Base-by-base conservation (phyloP, 805 yeast species). In the Candida hungchunana region DNA sequence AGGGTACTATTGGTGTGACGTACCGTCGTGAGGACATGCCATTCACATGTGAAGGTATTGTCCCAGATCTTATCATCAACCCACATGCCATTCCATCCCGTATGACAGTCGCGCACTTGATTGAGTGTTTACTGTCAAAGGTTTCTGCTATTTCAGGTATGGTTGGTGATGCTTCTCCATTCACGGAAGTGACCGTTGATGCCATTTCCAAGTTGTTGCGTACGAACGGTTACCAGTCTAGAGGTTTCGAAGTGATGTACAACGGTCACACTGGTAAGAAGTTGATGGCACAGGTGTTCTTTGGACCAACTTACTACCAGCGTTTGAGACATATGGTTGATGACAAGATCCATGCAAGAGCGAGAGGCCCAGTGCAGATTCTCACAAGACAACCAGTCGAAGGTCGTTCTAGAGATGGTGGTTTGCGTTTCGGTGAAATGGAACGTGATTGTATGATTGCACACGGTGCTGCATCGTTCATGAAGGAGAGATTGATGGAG, bases 391-490 rank as follows among this genome's bases (percentile, higher is more conserved):
- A 90, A 65, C 98, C 98, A 5, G 96, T 89, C 45, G 97, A 90
- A 66, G 98, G 98, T 79, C 81, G 98, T 65, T 88, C 97, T 13
- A 79, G 98, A 68, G 97, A 93, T 65, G 98, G 98, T 77, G 98
- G 98, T 53, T 72, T 90, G 62, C 86, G 98, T 66, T 89, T 90
- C 76, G 98, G 98, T 58, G 98, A 90, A 66, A 93, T 93, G 99
- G 99, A 93, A 68, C 86, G 99, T 71, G 99, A 93, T 74, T 93
- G 99, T 82, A 90, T 93, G 97, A 93, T 93, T 72, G 98, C 99
- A 2, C 97, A 93, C 60, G 99, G 99, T 62, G 97, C 97, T 11
- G 97, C 98, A 4, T 94, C 97, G 7, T 90, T 93, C 71, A 75
- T 93, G 69, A 88, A 90, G 64, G 99, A 93, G 68, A 77, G 99